Conservation (phyloP, 371 early-diverging fungal species). For the Mucor ambiguus region DNA sequence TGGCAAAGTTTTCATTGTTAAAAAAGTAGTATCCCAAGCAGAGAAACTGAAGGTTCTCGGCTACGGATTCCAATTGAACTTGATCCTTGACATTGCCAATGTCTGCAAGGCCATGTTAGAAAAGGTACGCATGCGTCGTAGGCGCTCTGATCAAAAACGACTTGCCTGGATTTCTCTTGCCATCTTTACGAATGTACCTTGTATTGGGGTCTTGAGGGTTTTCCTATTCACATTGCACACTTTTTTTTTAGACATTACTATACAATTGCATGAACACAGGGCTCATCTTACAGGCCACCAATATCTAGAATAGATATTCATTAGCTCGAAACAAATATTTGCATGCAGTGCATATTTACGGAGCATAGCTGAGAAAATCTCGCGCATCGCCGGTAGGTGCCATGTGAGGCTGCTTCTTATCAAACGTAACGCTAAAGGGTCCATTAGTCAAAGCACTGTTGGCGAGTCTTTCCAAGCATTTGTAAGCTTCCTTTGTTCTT, state of each 20-base stretch:
- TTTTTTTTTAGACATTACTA: background rate
- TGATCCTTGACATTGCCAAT: constrained; percentile 35
- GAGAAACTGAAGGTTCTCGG: constrained; percentile 36
- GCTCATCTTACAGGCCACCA: constrained; percentile 46
- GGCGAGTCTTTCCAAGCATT: constrained; percentile 30
- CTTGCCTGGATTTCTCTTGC: constrained; percentile 46
- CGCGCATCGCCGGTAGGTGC: constrained; percentile 39
- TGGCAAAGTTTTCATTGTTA: constrained; percentile 31
- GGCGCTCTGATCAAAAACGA: background rate
- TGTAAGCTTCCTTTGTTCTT: constrained; percentile 15
- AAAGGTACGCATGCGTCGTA: background rate
- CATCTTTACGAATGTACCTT: constrained; percentile 41
- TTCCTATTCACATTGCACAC: constrained; percentile 11
- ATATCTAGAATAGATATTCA: constrained; percentile 23
- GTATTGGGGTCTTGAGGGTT: constrained; percentile 12
- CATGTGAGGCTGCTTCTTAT: constrained; percentile 32
- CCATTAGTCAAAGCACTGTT: constrained; percentile 37
- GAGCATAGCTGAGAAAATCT: constrained; percentile 49
- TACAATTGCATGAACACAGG: background rate
- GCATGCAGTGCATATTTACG: constrained; percentile 26
- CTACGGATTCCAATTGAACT: constrained; percentile 36
- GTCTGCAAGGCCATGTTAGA: constrained; percentile 19
- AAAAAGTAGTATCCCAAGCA: constrained; percentile 38
- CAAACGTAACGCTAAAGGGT: constrained; percentile 36
- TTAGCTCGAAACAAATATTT: background rate